phyloP scores from a whole-genome alignment of 345 rosid species.

The Populus alba region DNA sequence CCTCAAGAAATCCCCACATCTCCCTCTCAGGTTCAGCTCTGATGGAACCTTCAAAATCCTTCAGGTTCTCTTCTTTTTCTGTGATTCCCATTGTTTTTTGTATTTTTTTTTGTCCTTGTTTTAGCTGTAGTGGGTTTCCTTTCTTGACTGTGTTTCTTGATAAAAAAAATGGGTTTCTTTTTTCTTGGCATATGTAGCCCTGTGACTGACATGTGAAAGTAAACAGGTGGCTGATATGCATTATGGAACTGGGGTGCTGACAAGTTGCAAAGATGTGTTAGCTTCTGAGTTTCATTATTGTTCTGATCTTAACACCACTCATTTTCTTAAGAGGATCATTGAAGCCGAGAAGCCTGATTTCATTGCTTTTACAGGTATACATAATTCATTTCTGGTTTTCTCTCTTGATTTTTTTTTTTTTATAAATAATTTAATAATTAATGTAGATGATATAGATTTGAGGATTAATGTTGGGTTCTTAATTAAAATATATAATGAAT shows the following conservation, averaged over 20 bases:
- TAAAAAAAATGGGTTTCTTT: neutral
- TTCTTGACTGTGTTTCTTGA: too few relatives aligned
- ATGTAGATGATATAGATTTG: neutral
- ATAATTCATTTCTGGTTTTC: neutral
- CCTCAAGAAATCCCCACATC: conserved; percentile 52
- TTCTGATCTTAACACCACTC: conserved; percentile 85
- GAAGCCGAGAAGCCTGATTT: conserved; percentile 76
- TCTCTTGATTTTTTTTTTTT: neutral
- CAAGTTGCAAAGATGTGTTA: conserved; percentile 76
- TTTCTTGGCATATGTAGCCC: neutral
- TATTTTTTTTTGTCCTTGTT: too few relatives aligned
- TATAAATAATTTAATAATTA: neutral
- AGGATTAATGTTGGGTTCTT: too few relatives aligned
- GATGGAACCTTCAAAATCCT: conserved; percentile 95
- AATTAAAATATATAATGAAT: too few relatives aligned
- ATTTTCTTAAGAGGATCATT: conserved; percentile 64
- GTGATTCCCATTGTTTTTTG: too few relatives aligned
- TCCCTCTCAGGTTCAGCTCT: conserved; percentile 71
- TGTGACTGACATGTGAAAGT: neutral
- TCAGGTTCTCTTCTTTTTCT: conserved; percentile 44
- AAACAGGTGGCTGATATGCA: conserved; percentile 91
- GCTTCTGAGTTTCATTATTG: conserved; percentile 51
- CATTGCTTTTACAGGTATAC: conserved; percentile 73
- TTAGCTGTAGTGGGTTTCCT: neutral
- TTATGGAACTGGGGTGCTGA: conserved; percentile 63